Conservation (phyloP, 108 stramenopile genomes). For the Conticribra guillardii region DNA sequence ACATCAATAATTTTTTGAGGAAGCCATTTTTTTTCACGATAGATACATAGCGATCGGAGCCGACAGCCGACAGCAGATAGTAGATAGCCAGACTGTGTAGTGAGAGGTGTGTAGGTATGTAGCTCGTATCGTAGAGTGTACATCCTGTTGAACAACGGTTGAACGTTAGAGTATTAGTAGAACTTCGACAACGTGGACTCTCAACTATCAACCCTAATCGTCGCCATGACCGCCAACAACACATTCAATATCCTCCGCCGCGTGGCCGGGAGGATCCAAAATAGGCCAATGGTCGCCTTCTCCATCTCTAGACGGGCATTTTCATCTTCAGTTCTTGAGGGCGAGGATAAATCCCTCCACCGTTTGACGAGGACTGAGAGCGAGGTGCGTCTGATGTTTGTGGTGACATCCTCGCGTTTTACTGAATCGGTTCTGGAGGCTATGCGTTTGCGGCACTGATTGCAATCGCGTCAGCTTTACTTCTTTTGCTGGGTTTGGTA, state of each 20-base stretch:
- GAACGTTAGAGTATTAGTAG: no score
- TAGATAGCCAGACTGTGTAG: no score
- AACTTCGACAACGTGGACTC: no score
- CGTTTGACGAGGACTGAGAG: slow-evolving; percentile 47
- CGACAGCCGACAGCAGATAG: no score
- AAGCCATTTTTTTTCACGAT: no score
- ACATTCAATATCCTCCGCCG: background rate
- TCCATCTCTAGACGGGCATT: background rate
- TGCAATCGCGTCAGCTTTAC: background rate
- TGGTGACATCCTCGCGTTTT: background rate
- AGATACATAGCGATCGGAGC: no score
- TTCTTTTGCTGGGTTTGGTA: no score
- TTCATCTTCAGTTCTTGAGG: slow-evolving; percentile 33
- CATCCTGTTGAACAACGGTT: no score
- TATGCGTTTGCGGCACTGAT: background rate
- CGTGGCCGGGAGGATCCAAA: background rate
- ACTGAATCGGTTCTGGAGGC: background rate
- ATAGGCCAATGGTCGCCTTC: background rate
- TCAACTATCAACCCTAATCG: no score
- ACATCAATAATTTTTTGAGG: no score
- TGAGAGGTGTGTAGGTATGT: no score
- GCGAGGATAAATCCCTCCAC: slow-evolving; percentile 44
- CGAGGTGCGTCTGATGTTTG: slow-evolving; percentile 16
- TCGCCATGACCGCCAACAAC: background rate
- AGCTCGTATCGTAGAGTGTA: no score